Percentiles rank a stretch among this genome's conserved stretches.
Evolutionary conservation across 768 basidiomycete species (phyloP).

Genomic region (Psilocybe tampanensis): DNA sequence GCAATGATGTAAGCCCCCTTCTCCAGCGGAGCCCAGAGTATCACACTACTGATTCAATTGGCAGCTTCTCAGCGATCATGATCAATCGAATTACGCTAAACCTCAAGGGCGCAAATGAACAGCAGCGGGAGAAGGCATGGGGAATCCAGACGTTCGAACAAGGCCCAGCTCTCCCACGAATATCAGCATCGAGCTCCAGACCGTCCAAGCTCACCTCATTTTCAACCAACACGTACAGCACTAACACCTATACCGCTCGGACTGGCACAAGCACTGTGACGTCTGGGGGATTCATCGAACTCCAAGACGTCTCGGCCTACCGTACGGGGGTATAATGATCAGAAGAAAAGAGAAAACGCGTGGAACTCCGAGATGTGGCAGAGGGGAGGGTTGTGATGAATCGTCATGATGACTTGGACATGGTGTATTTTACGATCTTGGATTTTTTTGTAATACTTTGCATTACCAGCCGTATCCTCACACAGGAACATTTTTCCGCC

Average conservation of each 20-base stretch:
- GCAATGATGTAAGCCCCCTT: conserved; percentile 1
- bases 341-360: too few relatives aligned
- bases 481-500: too few relatives aligned
- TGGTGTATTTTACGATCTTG: too few relatives aligned
- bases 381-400: too few relatives aligned
- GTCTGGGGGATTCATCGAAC: not conserved
- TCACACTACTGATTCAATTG: too few relatives aligned
- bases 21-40: not conserved
- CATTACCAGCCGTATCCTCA: too few relatives aligned
- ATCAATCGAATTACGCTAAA: conserved; percentile 13
- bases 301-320: not conserved
- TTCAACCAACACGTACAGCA: not conserved
- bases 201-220: not conserved
- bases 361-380: too few relatives aligned
- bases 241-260: not conserved
- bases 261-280: not conserved
- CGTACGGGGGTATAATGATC: not conserved
- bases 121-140: not conserved
- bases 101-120: conserved; percentile 3
- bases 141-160: not conserved
- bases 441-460: too few relatives aligned
- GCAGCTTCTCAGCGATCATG: conserved; percentile 5
- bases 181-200: not conserved
- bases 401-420: too few relatives aligned
- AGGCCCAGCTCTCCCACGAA: not conserved